Evolutionary conservation across 1,139 yeast genomes (phyloP), one percentile per base, ranked within the genome.

Genomic region (Yamadazyma mexicana): DNA sequence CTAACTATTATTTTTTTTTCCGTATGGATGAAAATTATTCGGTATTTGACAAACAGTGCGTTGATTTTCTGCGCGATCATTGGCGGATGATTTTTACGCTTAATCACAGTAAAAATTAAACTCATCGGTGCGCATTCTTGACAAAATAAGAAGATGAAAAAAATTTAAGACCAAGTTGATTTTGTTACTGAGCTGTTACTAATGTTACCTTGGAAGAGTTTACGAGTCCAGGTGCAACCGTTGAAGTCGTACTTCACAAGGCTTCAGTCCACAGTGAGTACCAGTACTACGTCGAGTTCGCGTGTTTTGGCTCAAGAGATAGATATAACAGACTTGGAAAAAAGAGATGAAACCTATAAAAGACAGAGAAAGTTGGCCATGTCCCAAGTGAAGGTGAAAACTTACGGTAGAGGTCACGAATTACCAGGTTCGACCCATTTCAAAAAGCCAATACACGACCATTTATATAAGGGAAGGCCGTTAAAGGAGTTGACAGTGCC

Each of bases 391-490:
- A 76, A 75, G 53, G 75, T 89, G 73, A 87, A 85, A 63, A 75
- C 78, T 45, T 78, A 81, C 52, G 88, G 87, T 52, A 92, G 94
- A 38, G 74, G 74, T 15, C 73, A 68, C 45, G 79, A 82, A 27
- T 84, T 92, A 34, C 97, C 96, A 2, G 92, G 95, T 55, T 67
- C 89, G 46, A 80, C 97, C 54, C 89, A 96, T 87, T 87, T 80
- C 71, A 78, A 87, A 56, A 79, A 83, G 51, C 98, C 98, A 33
- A 74, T 89, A 9, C 92, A 91, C 61, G 84, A 87, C 14, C 88
- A 92, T 62, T 70, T 92, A 44, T 84, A 87, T 75, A 86, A 83
- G 55, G 97, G 97, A 7, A 73, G 81, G 39, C 97, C 98, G 2
- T 66, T 86, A 40, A 74, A 75, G 56, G 82, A 81, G 40, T 73